These are phyloP conservation scores for Chytriomyces sp. DNA, from an alignment of 192 early-diverging fungal genomes.

Conservation along the genomic window DNA sequence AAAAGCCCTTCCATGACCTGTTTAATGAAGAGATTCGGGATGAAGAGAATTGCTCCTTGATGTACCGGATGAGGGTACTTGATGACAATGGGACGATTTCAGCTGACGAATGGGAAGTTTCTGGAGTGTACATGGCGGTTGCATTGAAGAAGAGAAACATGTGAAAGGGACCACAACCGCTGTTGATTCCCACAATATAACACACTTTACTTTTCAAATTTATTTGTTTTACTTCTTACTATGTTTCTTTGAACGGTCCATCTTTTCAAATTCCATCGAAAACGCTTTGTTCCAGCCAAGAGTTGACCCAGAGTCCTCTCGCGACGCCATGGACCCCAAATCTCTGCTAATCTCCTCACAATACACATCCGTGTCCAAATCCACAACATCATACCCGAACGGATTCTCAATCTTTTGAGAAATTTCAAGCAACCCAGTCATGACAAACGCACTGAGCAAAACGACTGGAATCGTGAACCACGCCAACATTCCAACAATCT, in stretches of 20 bases:
- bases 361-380: conserved; percentile 33
- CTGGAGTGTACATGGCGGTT: conserved; percentile 73
- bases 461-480: conserved; percentile 68
- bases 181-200: no score
- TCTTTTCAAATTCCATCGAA: no score
- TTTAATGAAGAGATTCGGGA: conserved; percentile 68
- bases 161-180: background rate
- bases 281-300: background rate
- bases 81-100: conserved; percentile 70
- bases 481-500: conserved; percentile 53
- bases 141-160: conserved; percentile 62
- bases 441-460: conserved; percentile 68
- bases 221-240: no score
- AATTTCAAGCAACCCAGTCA: conserved; percentile 78
- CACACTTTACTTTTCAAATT: no score
- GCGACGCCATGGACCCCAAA: background rate
- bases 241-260: no score
- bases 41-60: conserved; percentile 55
- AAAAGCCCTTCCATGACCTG: conserved; percentile 82
- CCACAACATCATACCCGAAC: conserved; percentile 34
- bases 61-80: conserved; percentile 86
- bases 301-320: background rate
- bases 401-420: conserved; percentile 30
- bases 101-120: conserved; percentile 91
- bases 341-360: conserved; percentile 30